Evolutionary conservation across 352 stramenopile species (phyloP).

Genomic region (Phytophthora pluvialis): DNA sequence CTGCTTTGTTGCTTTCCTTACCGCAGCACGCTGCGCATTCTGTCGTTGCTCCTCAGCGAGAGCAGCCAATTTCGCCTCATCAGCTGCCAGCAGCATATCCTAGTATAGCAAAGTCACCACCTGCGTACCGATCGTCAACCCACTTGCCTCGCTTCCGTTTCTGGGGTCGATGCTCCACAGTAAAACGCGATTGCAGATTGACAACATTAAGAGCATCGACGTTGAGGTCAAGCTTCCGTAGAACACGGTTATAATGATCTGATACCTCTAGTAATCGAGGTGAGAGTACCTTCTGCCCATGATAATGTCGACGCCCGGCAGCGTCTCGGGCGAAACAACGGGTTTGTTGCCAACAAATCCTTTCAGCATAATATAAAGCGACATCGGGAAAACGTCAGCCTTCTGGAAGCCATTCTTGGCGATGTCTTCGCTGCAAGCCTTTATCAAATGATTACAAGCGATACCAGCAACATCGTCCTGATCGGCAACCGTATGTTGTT

Average conservation of each 20-base stretch:
- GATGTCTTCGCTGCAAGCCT: background rate
- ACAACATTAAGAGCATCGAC: background rate
- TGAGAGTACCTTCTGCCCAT: background rate
- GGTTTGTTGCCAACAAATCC: background rate
- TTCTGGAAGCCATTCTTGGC: background rate
- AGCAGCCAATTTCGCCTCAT: background rate
- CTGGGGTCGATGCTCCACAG: background rate
- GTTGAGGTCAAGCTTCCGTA: background rate
- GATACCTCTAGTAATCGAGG: background rate
- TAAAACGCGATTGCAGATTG: slow-evolving; percentile 1
- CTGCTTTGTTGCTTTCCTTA: background rate
- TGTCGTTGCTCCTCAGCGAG: background rate
- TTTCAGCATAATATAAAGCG: background rate
- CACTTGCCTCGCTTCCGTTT: slow-evolving; percentile 1
- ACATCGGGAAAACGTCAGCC: background rate
- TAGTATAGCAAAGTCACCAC: background rate
- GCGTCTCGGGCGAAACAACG: background rate
- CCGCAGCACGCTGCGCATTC: background rate
- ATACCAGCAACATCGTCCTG: background rate
- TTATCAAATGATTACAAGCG: background rate
- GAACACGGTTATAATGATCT: background rate
- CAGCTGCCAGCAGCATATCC: background rate
- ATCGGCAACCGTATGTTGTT: background rate
- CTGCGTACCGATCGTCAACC: background rate
- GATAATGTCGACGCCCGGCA: background rate